phyloP scores from a whole-genome alignment of 805 yeast species.

The Pichia sporocuriosa region DNA sequence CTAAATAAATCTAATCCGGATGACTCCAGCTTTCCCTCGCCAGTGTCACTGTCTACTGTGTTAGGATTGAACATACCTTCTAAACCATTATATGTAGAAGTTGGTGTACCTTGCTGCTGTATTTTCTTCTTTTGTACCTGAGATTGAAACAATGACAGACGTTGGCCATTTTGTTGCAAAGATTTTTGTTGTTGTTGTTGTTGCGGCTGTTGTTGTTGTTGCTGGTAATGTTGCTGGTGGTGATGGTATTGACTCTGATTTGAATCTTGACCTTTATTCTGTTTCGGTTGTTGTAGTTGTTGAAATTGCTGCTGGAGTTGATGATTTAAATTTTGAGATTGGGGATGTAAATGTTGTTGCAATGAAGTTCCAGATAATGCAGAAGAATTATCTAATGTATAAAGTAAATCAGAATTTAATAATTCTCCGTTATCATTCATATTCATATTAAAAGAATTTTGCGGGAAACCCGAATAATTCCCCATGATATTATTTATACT shows the following conservation, averaged over 20 bases:
- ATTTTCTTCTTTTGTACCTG: constrained; percentile 2
- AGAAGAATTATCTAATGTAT: not conserved
- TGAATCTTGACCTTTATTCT: no score
- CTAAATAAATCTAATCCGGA: constrained; percentile 13
- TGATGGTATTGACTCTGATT: constrained; percentile 11
- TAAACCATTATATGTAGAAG: constrained; percentile 1
- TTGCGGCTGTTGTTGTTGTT: constrained; percentile 12
- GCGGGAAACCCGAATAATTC: constrained; percentile 2
- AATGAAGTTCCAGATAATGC: not conserved
- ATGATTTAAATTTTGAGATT: not conserved
- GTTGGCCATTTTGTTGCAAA: constrained; percentile 1
- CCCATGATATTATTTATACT: constrained; percentile 7
- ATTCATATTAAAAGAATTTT: not conserved
- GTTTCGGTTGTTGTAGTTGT: not conserved
- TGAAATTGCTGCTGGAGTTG: constrained; percentile 3
- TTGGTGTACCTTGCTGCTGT: constrained; percentile 1
- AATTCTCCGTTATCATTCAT: not conserved
- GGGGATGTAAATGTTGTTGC: not conserved
- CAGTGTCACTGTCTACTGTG: constrained; percentile 12
- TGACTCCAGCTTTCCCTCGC: constrained; percentile 9
- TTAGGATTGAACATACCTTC: constrained; percentile 12
- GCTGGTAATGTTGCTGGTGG: constrained; percentile 11
- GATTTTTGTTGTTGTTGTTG: constrained; percentile 7
- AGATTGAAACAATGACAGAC: constrained; percentile 1
- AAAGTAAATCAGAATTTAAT: constrained; percentile 1